Base-by-base conservation (phyloP, 352 stramenopile species). In the Thalassiosira livingstoniorum region DNA sequence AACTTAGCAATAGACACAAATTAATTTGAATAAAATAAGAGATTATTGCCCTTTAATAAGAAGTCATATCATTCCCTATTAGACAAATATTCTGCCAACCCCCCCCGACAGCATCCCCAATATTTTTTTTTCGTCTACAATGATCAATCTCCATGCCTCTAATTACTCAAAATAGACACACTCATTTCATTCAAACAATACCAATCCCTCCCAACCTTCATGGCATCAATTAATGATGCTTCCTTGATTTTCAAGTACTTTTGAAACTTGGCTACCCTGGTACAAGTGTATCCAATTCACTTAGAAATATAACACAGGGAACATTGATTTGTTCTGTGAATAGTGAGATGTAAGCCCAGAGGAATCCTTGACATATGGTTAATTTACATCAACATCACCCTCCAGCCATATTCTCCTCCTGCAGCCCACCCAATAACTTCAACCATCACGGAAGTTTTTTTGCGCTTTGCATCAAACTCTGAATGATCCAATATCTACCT, bases 341-440 rank as follows among this genome's bases (percentile, higher is more conserved):
- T 13, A 95, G 65, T 53, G 74, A 78, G 39, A 95, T 93, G 68
- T 86, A 84, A 23, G 77, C 58, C 91, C 91, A 95, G 21, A 87
- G 89, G 72, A 95, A 95, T 11, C 76, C 74, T 53, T 89, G 63
- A 78, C 94, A 89, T 58, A 95, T 92, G n/a, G 89, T 94, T 84
- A 94, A 68, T 92, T 92, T 10, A 93, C 72, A 31, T 92, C 93
- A 11, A 93, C 79, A 74, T 95, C 91, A 72, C 21, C 54, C 75
- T 25, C 42, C 80, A 11, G 80, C 42, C 55, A 55, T 71, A 4
- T 87, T 83, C 62, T 78, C 67, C 35, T 66, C 73, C 15, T 69
- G 75, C 3, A 63, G 75, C 5, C 70, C 73, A 35, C 27, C 79
- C 21, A 27, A 71, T 15, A 70, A 75, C 47, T 37, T 77, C 0